Base-by-base conservation (phyloP, 306 rosid genomes). In the Cucurbita ficifolia region DNA sequence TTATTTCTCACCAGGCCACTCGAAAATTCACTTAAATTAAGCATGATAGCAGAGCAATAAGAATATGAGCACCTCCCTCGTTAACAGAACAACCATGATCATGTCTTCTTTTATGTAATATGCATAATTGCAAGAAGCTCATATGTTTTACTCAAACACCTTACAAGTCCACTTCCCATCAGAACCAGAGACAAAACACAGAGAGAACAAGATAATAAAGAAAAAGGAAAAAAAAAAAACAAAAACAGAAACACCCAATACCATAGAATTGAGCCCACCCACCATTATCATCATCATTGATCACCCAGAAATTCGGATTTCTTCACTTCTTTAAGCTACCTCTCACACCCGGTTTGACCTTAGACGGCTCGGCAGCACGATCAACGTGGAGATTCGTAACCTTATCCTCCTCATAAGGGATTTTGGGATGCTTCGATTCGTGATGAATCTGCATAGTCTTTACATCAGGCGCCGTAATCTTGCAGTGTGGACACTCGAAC, bases 401-500 rank as follows among this genome's bases (percentile, higher is more conserved):
- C 83, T 86, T 88, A 2, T 72, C 58, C 59, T 91, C 99, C 48
- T 95, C 99, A 9, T 74, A 95, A 0, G 93, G 90, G 49, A 95
- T 45, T 87, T 88, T 95, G 0, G 99, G 96, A 46, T 95, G 99
- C 56, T 85, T 86, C 12, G 99, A 86, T 0, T 95, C 99, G 43
- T 95, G 97, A 61, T 95, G 99, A 80, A 95, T 91, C 96, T 95
- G 95, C 96, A 91, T 91, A 68, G 99, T 75, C 61, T 95, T 95
- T 17, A 91, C 11, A 72, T 89, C 99, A 18, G 99, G 99, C 1
- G 96, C 99, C 16, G 96, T 95, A 2, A 43, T 40, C 76, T 91
- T 95, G 88, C 99, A 95, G 92, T 22, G 90, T 2, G 96, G 99
- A 40, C 99, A 95, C 89, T 95, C 99, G 18, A n/a, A 82, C 87